Conservation (phyloP, 2,329 filamentous ascomycete genomes). For the Stemphylium beticola region DNA sequence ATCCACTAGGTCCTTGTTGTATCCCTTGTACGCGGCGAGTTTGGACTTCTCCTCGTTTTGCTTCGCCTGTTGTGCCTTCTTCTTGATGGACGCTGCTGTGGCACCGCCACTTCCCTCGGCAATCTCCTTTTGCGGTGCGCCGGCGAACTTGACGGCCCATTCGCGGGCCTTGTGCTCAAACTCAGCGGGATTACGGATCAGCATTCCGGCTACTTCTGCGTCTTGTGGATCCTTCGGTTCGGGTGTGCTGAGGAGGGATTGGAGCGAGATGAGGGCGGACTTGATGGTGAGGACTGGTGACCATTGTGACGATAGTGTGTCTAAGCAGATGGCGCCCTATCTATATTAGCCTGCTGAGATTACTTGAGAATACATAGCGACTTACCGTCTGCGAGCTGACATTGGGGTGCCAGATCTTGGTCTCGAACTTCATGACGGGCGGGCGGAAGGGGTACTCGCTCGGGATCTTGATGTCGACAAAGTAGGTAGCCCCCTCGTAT, state of each 20-base stretch:
- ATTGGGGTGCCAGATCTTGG: conserved; percentile 97
- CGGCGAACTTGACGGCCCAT: conserved; percentile 86
- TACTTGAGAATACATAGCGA: conserved; percentile 16
- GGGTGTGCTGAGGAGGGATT: conserved; percentile 89
- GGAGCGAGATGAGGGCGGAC: conserved; percentile 88
- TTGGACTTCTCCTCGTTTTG: conserved; percentile 65
- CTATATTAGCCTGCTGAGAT: conserved; percentile 27
- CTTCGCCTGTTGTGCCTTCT: conserved; percentile 61
- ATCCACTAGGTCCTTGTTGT: conserved; percentile 82
- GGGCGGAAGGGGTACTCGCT: conserved; percentile 92
- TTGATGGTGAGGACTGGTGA: conserved; percentile 97
- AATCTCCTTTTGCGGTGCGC: conserved; percentile 68
- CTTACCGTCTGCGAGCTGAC: conserved; percentile 90
- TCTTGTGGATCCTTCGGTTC: conserved; percentile 98
- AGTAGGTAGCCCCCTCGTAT: conserved; percentile 84
- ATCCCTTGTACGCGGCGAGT: conserved; percentile 75
- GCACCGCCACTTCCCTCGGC: conserved; percentile 61
- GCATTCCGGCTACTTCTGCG: conserved; percentile 90
- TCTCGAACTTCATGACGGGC: conserved; percentile 88
- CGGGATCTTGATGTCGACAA: conserved; percentile 86
- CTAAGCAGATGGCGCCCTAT: conserved; percentile 94
- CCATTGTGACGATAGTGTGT: conserved; percentile 89
- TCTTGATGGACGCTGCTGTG: conserved; percentile 60
- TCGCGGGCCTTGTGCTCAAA: conserved; percentile 85
- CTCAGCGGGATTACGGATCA: conserved; percentile 76